Evolutionary conservation across 2,329 filamentous ascomycete genomes (phyloP), one percentile per base, ranked within the genome.

Genomic region (Dactylella cylindrospora): DNA sequence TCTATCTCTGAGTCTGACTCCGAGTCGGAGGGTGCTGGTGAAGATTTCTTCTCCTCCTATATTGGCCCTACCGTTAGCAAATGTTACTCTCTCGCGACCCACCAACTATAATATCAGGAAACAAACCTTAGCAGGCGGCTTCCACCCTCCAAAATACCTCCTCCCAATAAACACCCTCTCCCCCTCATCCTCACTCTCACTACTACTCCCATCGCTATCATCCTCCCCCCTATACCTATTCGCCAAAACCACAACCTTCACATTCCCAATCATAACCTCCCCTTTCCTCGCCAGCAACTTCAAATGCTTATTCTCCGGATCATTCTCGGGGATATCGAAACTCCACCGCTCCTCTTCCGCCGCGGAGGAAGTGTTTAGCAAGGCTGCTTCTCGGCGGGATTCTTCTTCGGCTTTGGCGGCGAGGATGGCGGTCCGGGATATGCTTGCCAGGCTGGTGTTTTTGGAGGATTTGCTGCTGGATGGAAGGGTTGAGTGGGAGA

Each of bases 81-180:
- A n/a, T n/a, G n/a, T n/a, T n/a, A n/a, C n/a, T n/a, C n/a, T n/a
- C n/a, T n/a, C n/a, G n/a, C n/a, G n/a, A n/a, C n/a, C n/a, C n/a
- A n/a, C n/a, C n/a, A n/a, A n/a, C n/a, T n/a, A n/a, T n/a, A n/a
- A n/a, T n/a, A n/a, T n/a, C n/a, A n/a, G n/a, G n/a, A n/a, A n/a
- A n/a, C n/a, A n/a, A n/a, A n/a, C n/a, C n/a, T n/a, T n/a, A n/a
- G n/a, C n/a, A n/a, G 54, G 54, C 4, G 54, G 39, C 3, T 45
- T 47, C n/a, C 54, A 40, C 25, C 54, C 54, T 26, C 54, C 54
- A 22, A 60, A 60, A 22, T 60, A 60, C 6, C 54, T 39, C 32
- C 54, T 57, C 3, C 13, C 22, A 13, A 15, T 36, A 2, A n/a
- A 23, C 3, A 13, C 17, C 5, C 20, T 19, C 23, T 13, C 7